phyloP scores from a whole-genome alignment of 1,284 basidiomycete genomes.

The Spongispora temasekensis region DNA sequence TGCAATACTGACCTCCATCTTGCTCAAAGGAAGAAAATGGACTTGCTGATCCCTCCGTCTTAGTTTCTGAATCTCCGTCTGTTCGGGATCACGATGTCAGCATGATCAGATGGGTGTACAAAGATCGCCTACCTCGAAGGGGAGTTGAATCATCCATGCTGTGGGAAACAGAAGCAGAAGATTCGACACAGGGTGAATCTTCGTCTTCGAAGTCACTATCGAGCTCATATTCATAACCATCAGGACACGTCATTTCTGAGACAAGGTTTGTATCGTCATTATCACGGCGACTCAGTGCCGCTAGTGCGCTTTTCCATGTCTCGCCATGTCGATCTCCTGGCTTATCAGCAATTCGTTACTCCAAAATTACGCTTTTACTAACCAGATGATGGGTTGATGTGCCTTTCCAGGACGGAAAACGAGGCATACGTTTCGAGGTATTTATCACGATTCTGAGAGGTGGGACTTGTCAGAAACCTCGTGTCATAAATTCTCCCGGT shows the following conservation, averaged over 20 bases:
- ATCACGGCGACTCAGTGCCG: neutral
- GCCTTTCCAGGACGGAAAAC: conserved; percentile 18
- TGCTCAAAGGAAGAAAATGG: conserved; percentile 13
- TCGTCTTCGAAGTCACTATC: conserved; percentile 28
- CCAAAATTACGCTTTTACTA: neutral
- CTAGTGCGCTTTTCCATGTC: conserved; percentile 10
- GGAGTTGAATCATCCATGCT: neutral
- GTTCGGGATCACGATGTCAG: neutral
- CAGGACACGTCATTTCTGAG: conserved; percentile 15
- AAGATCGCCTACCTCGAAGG: conserved; percentile 7
- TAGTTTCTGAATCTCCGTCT: conserved; percentile 11
- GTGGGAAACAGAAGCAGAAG: neutral
- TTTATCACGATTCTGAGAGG: neutral
- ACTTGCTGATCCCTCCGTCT: neutral
- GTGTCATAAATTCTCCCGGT: conserved; percentile 25
- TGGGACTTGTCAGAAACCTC: conserved; percentile 18
- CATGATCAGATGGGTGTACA: neutral
- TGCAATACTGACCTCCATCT: conserved; percentile 8
- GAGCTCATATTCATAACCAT: conserved; percentile 23
- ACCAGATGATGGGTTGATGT: conserved; percentile 16
- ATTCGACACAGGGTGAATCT: neutral
- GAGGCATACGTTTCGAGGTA: conserved; percentile 16
- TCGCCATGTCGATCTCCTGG: conserved; percentile 11
- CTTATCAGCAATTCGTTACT: conserved; percentile 3
- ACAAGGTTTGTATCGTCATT: neutral